Base-by-base conservation (phyloP, 208 protist genomes). In the Crithidia acanthocephali region DNA sequence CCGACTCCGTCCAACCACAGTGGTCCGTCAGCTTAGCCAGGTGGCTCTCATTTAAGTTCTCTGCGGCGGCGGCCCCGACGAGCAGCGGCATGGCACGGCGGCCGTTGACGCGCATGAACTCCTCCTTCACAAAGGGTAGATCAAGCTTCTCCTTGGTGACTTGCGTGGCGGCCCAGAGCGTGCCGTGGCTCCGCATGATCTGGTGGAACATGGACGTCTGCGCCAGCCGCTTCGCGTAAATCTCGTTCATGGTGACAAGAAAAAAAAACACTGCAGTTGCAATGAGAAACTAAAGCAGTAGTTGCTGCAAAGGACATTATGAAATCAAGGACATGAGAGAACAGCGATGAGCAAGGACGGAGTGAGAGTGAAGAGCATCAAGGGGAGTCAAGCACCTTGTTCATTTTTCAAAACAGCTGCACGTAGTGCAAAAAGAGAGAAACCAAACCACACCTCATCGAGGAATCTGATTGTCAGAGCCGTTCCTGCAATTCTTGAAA, bases 171-270 rank as follows among this genome's bases (percentile, higher is more conserved):
- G 85, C 84, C 92, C 92, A 97, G 25, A 97, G 74, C 15, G 89
- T 94, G 28, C 89, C 83, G 71, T 95, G 89, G 56, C 55, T 91
- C 25, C 92, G 87, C 92, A 95, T 94, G 27, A 95, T 56, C 57
- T 97, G 90, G 42, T 97, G 92, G 69, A 97, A 97, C 89, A 94
- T 92, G 20, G 80, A 80, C 55, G 84, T 84, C 71, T 95, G 89
- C 53, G 92, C 85, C 30, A 94, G 56, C 16, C 88, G 83, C 45
- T 82, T 80, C 9, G 89, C 92, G 72, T 89, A 93, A 20, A 97
- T 88, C 25, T 97, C 92, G 74, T 97, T 97, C 92, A 97, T 42
- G 7, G 23, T 55, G 37, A 13, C 6, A n/a, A n/a, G n/a, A n/a
- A n/a, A n/a, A n/a, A n/a, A n/a, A n/a, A n/a, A n/a, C n/a, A n/a